Conservation (phyloP, 176 grass and related monocot species). For the Pontederia paniculata region DNA sequence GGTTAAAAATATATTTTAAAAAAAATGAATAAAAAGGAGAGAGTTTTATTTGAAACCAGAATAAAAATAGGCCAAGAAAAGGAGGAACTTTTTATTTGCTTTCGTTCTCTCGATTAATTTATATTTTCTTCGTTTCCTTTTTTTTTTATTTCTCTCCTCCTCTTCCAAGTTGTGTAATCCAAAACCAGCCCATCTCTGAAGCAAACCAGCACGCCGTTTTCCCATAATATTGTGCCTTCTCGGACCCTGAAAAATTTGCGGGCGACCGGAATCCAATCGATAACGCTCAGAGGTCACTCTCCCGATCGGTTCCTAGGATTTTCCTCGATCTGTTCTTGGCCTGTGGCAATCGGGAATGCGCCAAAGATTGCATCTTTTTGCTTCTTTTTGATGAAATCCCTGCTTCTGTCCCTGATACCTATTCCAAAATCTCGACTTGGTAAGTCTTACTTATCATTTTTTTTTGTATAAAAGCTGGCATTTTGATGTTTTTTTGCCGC, state of each 20-base stretch:
- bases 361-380: conserved; percentile 7
- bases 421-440: not conserved
- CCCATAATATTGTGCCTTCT: not conserved
- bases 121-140: too few species aligned
- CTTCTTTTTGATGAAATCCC: not conserved
- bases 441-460: not conserved
- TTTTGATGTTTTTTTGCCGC: not conserved
- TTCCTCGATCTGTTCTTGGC: not conserved
- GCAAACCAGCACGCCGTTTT: conserved; percentile 6
- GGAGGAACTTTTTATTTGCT: too few species aligned
- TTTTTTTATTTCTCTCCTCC: too few species aligned
- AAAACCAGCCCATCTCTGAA: conserved; percentile 3
- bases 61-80: too few species aligned
- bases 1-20: too few species aligned
- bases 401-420: not conserved
- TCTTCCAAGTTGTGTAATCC: too few species aligned
- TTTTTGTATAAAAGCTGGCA: not conserved
- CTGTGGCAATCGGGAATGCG: not conserved
- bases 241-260: conserved; percentile 3
- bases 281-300: not conserved
- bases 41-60: too few species aligned
- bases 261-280: not conserved
- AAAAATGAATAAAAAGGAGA: too few species aligned
- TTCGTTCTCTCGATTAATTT: too few species aligned
- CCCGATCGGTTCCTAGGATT: not conserved